These are phyloP conservation scores for Trichosporon asahii DNA, from an alignment of 1,284 basidiomycete species.

Conservation along the genomic window DNA sequence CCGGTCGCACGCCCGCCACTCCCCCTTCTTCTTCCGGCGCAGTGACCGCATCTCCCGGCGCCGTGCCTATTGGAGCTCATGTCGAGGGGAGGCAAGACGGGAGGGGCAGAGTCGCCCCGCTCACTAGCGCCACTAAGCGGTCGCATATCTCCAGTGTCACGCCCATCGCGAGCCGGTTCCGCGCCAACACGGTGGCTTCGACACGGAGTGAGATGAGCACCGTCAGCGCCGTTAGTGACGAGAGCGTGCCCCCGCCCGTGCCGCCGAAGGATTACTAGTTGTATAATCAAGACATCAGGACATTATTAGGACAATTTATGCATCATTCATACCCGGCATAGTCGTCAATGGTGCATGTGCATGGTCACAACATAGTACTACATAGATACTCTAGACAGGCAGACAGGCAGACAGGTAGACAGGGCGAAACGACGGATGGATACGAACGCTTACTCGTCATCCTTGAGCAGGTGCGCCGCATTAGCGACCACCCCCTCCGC, in stretches of 20 bases:
- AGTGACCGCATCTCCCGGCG: too few relatives aligned
- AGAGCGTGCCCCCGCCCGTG: not conserved
- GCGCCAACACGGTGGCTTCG: not conserved
- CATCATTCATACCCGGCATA: too few relatives aligned
- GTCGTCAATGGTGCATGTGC: too few relatives aligned
- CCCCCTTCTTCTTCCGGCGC: not conserved
- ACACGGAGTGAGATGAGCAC: not conserved
- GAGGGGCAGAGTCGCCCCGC: not conserved
- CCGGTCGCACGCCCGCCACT: not conserved
- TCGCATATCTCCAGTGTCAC: not conserved
- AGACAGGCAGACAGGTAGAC: too few relatives aligned
- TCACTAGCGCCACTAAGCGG: not conserved
- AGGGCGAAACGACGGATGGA: too few relatives aligned
- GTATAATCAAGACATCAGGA: not conserved
- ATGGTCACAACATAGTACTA: conserved; percentile 8
- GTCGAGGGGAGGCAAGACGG: too few relatives aligned
- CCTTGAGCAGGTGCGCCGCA: conserved; percentile 35
- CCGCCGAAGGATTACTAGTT: not conserved
- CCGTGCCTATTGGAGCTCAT: too few relatives aligned
- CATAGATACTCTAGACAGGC: too few relatives aligned
- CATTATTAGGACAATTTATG: not conserved
- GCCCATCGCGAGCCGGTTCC: not conserved
- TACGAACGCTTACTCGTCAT: not conserved
- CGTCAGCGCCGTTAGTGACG: not conserved
- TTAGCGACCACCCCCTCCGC: conserved; percentile 45